Percentiles rank a stretch among this genome's conserved stretches.
Evolutionary conservation across 2,329 filamentous ascomycete species (phyloP).

Genomic region (Peltaster fructicola): DNA sequence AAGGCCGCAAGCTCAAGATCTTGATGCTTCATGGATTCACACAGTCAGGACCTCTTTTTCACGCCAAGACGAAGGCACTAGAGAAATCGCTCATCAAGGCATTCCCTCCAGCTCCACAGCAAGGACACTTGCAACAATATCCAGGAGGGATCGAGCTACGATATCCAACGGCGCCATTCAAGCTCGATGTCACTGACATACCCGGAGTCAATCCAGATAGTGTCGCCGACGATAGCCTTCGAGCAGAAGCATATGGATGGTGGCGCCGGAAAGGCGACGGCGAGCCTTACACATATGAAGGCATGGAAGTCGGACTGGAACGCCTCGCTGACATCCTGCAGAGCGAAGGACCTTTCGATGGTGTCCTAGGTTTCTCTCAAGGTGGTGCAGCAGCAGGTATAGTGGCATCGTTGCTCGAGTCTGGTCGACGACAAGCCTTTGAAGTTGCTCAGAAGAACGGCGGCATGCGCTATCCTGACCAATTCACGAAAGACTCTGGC

Average conservation of each 20-base stretch:
- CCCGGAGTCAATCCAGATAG: slow-evolving; percentile 38
- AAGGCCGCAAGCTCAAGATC: slow-evolving; percentile 25
- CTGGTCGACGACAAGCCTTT: slow-evolving; percentile 31
- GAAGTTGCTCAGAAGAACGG: slow-evolving; percentile 20
- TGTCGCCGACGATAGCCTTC: slow-evolving; percentile 20
- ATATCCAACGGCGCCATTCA: slow-evolving; percentile 29
- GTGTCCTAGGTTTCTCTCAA: slow-evolving; percentile 68
- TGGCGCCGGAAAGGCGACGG: slow-evolving; percentile 52
- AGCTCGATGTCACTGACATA: slow-evolving; percentile 28
- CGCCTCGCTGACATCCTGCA: slow-evolving; percentile 44
- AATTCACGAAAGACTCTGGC: slow-evolving; percentile 24
- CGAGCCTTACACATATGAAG: slow-evolving; percentile 40
- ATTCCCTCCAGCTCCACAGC: slow-evolving; percentile 42
- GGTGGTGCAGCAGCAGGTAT: slow-evolving; percentile 57
- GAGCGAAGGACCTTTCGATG: slow-evolving; percentile 53
- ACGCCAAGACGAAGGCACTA: slow-evolving; percentile 71
- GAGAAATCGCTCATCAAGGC: slow-evolving; percentile 63
- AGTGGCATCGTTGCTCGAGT: slow-evolving; percentile 54
- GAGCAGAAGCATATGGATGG: slow-evolving; percentile 62
- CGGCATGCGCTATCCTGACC: slow-evolving; percentile 35
- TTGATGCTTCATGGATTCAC: slow-evolving; percentile 56
- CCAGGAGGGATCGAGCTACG: slow-evolving; percentile 27
- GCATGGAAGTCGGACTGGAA: slow-evolving; percentile 50
- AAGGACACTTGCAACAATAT: slow-evolving; percentile 19
- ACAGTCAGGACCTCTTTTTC: slow-evolving; percentile 73